These are phyloP conservation scores for Hevea brasiliensis DNA, from an alignment of 345 rosid genomes.

Conservation along the genomic window DNA sequence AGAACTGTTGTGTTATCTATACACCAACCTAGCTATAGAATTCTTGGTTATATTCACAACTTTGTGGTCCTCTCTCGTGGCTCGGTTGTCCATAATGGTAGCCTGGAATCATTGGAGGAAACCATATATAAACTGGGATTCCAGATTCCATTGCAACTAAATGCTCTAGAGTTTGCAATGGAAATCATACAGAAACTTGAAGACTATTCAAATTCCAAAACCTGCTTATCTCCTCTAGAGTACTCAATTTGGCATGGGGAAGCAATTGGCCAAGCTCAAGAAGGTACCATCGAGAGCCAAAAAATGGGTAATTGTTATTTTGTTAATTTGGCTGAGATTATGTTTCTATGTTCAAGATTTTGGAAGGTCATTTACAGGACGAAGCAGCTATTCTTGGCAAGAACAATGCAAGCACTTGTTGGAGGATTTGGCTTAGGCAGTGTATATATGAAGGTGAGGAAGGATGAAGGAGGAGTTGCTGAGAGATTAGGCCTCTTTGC, in stretches of 20 bases:
- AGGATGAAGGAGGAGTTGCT: conserved; percentile 59
- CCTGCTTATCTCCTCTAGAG: neutral
- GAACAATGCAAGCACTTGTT: conserved; percentile 85
- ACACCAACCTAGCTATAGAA: conserved; percentile 33
- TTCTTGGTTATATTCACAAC: conserved; percentile 21
- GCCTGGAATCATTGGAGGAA: conserved; percentile 60
- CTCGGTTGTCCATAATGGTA: conserved; percentile 42
- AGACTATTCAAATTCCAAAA: conserved; percentile 27
- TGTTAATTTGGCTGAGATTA: conserved; percentile 49
- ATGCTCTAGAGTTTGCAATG: conserved; percentile 80
- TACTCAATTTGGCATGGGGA: conserved; percentile 36
- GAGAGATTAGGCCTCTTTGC: conserved; percentile 86
- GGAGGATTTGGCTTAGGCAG: conserved; percentile 83
- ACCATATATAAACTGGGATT: conserved; percentile 55
- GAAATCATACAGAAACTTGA: conserved; percentile 60
- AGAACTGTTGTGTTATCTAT: conserved; percentile 28
- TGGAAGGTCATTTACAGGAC: conserved; percentile 83
- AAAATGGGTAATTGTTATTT: conserved; percentile 13
- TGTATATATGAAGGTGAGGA: conserved; percentile 56
- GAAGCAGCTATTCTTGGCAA: conserved; percentile 69
- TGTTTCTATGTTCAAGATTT: conserved; percentile 67
- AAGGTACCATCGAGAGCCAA: conserved; percentile 3
- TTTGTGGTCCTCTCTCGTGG: conserved; percentile 31
- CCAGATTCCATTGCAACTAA: conserved; percentile 64
- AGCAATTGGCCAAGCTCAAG: conserved; percentile 16